phyloP scores from a whole-genome alignment of 495 filamentous ascomycete genomes.

The Daldinia concentrica region DNA sequence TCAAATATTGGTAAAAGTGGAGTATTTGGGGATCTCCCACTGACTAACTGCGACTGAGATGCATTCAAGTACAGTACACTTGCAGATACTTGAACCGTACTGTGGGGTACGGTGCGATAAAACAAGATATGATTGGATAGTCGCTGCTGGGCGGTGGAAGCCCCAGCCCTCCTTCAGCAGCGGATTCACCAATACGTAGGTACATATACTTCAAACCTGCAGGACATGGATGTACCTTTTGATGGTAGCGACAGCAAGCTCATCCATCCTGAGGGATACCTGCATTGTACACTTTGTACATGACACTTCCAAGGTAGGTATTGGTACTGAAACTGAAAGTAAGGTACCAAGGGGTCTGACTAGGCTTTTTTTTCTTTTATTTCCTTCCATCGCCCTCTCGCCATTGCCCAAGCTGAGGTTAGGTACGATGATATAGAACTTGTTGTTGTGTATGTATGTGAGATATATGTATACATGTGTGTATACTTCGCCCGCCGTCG shows the following conservation, averaged over 20 bases:
- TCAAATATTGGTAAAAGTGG: conserved; percentile 48
- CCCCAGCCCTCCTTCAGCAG: conserved; percentile 25
- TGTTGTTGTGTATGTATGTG: no score
- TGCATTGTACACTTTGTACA: conserved; percentile 18
- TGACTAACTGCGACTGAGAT: conserved; percentile 39
- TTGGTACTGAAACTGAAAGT: conserved; percentile 11
- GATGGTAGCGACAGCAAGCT: conserved; percentile 18
- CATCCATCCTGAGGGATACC: conserved; percentile 15
- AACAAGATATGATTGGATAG: conserved; percentile 22
- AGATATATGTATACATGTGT: neutral
- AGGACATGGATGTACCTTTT: conserved; percentile 16
- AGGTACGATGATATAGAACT: conserved; percentile 1
- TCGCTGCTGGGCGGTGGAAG: conserved; percentile 1
- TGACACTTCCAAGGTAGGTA: conserved; percentile 17
- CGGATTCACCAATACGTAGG: conserved; percentile 12
- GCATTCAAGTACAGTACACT: conserved; percentile 26
- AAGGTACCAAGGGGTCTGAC: conserved; percentile 27
- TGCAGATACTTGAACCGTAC: conserved; percentile 25
- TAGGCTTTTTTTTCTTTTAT: neutral
- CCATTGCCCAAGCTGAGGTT: conserved; percentile 17
- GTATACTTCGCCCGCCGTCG: conserved; percentile 10
- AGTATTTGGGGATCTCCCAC: conserved; percentile 37
- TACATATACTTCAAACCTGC: conserved; percentile 7
- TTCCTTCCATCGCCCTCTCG: neutral
- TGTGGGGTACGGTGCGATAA: conserved; percentile 18